These are phyloP conservation scores for Macrocybe sp. DNA, from an alignment of 1,284 basidiomycete species.

Conservation along the genomic window DNA sequence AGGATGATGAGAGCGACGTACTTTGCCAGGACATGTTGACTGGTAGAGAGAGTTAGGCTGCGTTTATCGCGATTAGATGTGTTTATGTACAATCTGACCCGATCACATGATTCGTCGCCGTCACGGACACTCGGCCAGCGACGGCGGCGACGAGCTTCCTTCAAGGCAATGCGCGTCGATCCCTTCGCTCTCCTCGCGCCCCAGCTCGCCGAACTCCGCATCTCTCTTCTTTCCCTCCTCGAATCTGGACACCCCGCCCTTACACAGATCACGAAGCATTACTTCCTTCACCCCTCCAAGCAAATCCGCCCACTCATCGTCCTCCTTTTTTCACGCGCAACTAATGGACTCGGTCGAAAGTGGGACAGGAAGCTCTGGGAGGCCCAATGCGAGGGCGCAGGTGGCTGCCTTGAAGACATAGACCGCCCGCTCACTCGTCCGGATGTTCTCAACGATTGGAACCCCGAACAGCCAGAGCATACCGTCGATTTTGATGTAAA, in stretches of 20 bases:
- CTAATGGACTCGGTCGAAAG: slow-evolving; percentile 79
- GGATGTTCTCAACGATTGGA: slow-evolving; percentile 85
- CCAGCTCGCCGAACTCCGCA: slow-evolving; percentile 73
- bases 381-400: slow-evolving; percentile 50
- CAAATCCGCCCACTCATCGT: slow-evolving; percentile 91
- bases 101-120: too few relatives aligned
- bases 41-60: too few relatives aligned
- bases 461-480: slow-evolving; percentile 67
- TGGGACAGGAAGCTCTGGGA: slow-evolving; percentile 47
- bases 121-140: too few relatives aligned
- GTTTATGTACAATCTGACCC: too few relatives aligned
- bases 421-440: slow-evolving; percentile 69
- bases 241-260: slow-evolving; percentile 87
- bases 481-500: slow-evolving; percentile 33
- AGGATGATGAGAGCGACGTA: slow-evolving; percentile 6
- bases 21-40: slow-evolving; percentile 26
- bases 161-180: slow-evolving; percentile 29
- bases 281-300: slow-evolving; percentile 89
- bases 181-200: slow-evolving; percentile 67
- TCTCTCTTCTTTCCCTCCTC: slow-evolving; percentile 74
- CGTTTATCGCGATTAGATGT: too few relatives aligned
- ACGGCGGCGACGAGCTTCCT: too few relatives aligned
- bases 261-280: slow-evolving; percentile 89
- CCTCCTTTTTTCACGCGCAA: slow-evolving; percentile 88
- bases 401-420: slow-evolving; percentile 45